Base-by-base conservation (phyloP, 352 stramenopile genomes). In the Pythium rhizo-oryzae region DNA sequence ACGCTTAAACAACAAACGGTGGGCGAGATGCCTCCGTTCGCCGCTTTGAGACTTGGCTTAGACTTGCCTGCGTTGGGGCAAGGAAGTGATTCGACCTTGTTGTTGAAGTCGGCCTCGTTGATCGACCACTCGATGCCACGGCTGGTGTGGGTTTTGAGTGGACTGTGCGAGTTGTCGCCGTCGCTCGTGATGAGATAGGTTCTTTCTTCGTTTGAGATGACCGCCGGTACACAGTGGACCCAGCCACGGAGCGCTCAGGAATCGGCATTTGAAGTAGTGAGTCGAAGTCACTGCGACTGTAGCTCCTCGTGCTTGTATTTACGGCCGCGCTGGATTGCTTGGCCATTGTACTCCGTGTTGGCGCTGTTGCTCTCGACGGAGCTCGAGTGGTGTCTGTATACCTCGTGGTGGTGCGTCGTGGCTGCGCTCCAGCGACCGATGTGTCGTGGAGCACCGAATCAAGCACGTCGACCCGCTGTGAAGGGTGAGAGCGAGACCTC, bases 31-130 rank as follows among this genome's bases (percentile, higher is more conserved):
- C 5, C 16, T 72, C 70, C 8, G 56, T 21, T 6, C 65, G 74
- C 1, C 78, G 39, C 21, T 78, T 62, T 3, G 83, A 72, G 18
- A 81, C 65, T 0, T 84, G 82, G 41, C 72, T 81, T 6, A 92
- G 70, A 72, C 85, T 93, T 8, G 85, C 81, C 63, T 91, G 79
- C 0, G 83, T 93, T 19, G 83, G 82, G 2, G 77, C 80, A 0
- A 93, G 79, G 51, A 93, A 90, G 39, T 77, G 81, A 43, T 82
- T 89, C 24, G 77, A 81, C 0, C 77, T 71, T 51, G 70, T 67
- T 4, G 58, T 47, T 1, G 63, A 58, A 11, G 51, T 76, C 6
- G 41, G 35, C 16, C 30, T 71, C 9, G 51, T 25, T 2, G 37
- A n/a, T 37, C 39, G 58, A n/a, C 33, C 41, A 24, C 54, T 56